A percentile compares a stretch with the other conserved stretches of the same genome.
phyloP scores from a whole-genome alignment of 1,284 basidiomycete species.

The Boletellus deceptivus region DNA sequence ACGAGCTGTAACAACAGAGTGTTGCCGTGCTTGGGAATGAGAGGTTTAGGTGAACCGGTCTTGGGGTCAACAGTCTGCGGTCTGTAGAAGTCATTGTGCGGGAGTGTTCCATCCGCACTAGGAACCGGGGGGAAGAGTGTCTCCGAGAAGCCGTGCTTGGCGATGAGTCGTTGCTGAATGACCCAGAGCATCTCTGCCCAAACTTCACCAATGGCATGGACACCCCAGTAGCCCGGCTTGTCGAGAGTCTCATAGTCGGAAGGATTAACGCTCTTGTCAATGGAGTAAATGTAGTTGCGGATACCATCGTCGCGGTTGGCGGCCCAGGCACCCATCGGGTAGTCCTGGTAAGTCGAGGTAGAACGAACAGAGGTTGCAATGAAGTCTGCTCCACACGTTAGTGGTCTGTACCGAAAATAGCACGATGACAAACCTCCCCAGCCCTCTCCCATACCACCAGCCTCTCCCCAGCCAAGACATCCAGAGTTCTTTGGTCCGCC shows the following conservation, averaged over 20 bases:
- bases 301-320: conserved; percentile 79
- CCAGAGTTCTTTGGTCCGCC: conserved; percentile 92
- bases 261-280: conserved; percentile 79
- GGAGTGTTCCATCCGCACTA: conserved; percentile 56
- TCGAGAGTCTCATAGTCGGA: conserved; percentile 96
- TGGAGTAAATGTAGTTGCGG: conserved; percentile 86
- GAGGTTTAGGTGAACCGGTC: conserved; percentile 50
- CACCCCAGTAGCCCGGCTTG: conserved; percentile 89
- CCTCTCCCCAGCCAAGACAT: conserved; percentile 93
- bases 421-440: conserved; percentile 63
- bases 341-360: conserved; percentile 70
- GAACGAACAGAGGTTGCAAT: conserved; percentile 83
- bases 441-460: conserved; percentile 95
- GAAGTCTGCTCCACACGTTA: conserved; percentile 51
- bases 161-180: conserved; percentile 71
- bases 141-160: conserved; percentile 78
- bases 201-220: conserved; percentile 91
- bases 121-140: conserved; percentile 80
- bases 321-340: conserved; percentile 94
- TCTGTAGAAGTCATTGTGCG: conserved; percentile 74
- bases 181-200: conserved; percentile 96
- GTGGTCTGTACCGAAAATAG: not conserved
- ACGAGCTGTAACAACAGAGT: conserved; percentile 86
- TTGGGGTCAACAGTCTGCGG: conserved; percentile 33
- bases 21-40: conserved; percentile 91